Evolutionary conservation across 768 basidiomycete genomes (phyloP).

Genomic region (Psilocybe sp.): DNA sequence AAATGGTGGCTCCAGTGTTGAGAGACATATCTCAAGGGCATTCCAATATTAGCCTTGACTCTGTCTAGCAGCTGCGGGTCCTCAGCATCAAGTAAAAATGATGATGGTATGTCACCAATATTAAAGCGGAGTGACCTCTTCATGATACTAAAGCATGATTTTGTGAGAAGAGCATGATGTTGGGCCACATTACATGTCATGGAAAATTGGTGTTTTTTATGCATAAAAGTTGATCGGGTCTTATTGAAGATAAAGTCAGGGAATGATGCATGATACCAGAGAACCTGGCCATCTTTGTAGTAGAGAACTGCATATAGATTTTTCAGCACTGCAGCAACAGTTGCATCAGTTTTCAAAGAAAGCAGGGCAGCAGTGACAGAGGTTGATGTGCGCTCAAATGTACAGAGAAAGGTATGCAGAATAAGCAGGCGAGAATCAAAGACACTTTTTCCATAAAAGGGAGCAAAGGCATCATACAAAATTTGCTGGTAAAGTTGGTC

Average conservation of each 20-base stretch:
- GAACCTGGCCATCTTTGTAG: slow-evolving; percentile 7
- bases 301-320: slow-evolving; percentile 20
- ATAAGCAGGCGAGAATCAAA: slow-evolving; percentile 7
- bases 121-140: slow-evolving; percentile 9
- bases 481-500: slow-evolving; percentile 9
- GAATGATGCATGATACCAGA: slow-evolving; percentile 20
- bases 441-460: slow-evolving; percentile 1
- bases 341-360: background rate
- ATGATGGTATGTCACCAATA: slow-evolving; percentile 12
- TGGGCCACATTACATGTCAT: slow-evolving; percentile 9
- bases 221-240: slow-evolving; percentile 6
- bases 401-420: slow-evolving; percentile 16
- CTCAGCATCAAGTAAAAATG: slow-evolving; percentile 11
- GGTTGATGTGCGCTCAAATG: slow-evolving; percentile 10
- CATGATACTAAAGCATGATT: slow-evolving; percentile 14
- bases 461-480: slow-evolving; percentile 7
- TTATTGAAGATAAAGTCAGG: slow-evolving; percentile 16
- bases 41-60: slow-evolving; percentile 2
- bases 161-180: slow-evolving; percentile 7
- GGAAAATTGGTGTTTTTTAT: background rate
- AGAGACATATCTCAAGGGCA: too few species aligned
- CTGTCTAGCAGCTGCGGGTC: background rate
- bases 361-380: slow-evolving; percentile 11
- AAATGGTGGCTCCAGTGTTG: too few species aligned
- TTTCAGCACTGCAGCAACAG: slow-evolving; percentile 5